Evolutionary conservation across 345 rosid species (phyloP), one percentile per base, ranked within the genome.

Genomic region (Stellera chamaejasme): DNA sequence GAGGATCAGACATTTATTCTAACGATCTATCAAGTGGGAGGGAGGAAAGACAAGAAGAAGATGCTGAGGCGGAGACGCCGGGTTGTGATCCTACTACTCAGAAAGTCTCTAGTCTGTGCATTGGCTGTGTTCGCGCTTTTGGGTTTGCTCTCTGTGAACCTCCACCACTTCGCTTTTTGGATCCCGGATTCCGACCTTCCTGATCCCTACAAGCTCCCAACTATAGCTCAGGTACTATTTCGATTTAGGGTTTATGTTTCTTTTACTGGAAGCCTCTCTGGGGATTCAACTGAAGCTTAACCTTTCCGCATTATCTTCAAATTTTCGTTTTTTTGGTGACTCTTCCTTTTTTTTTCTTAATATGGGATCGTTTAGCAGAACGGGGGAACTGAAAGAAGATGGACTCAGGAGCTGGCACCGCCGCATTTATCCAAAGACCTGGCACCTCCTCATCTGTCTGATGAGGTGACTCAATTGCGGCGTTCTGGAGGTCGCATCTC

Each of bases 391-490:
- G 88, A 73, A 65, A 69, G 71, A 62, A 76, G 77, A 58, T 79
- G 74, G 83, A 82, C 72, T 41, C 71, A 56, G 19, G 88, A 82
- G 79, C 65, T 72, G 11, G 64, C 63, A 60, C 80, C 88, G 4
- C 88, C 82, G 16, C 75, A 70, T 65, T 48, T 75, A 45, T 78
- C 67, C 11, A 77, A 74, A 73, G 87, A 85, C 76, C 65, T 70
- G 12, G 65, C 65, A 66, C 81, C 76, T 13, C 90, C 90, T 32
- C 79, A 66, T 63, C 27, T 82, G 28, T 75, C 55, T 6, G 77
- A 73, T 19, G 88, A 88, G 77, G 63, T 69, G 11, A 64, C 64
- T 69, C 81, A 75, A 13, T 88, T 88, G 41, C 79, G 65, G 60
- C 27, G 78, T 23, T 75, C 55, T 5, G 77, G 72, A 74, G 72